Base-by-base conservation (phyloP, 2,329 filamentous ascomycete genomes). In the Penicillium sp. region DNA sequence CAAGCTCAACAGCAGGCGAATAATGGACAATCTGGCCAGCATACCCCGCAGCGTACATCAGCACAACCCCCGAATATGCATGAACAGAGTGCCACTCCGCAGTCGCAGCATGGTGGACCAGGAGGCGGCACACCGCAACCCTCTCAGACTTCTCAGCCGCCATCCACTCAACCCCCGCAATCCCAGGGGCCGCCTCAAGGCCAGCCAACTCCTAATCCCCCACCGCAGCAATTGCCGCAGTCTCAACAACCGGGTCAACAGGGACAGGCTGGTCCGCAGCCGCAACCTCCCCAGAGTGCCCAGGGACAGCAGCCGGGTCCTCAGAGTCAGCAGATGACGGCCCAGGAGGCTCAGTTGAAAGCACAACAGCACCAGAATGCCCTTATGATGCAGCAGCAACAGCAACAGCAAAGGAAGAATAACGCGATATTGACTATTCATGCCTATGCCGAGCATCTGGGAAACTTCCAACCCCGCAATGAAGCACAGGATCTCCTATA, bases 401-500 rank as follows among this genome's bases (percentile, higher is more conserved):
- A 67, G 49, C 62, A 59, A 14, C 55, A 56, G 35, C 53, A 59
- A 57, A 60, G 72, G 32, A 72, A 73, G 56, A 77, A 77, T 26
- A 68, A 75, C 20, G 77, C 78, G 22, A 79, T 84, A 11, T 61
- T 85, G 56, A 78, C 78, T 60, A 68, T 87, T 38, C 74, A 84
- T 60, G 76, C 76, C 44, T 85, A 85, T 61, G 80, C 81, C 10
- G 82, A 86, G 61, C 75, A 81, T 45, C 71, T 87, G 18, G 81
- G 81, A 56, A 74, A 70, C 44, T 84, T 80, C 64, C 88, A 69
- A 75, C 83, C 79, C 49, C 72, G 79, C 14, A 85, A 84, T 66
- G 81, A 83, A 62, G 82, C 83, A 58, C 86, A 88, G 57, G 88
- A 92, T 66, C 75, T 96, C 5, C 74, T 79, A 0, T 89, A 90